Conservation (phyloP, 306 rosid species). For the Cucurbita ficifolia region DNA sequence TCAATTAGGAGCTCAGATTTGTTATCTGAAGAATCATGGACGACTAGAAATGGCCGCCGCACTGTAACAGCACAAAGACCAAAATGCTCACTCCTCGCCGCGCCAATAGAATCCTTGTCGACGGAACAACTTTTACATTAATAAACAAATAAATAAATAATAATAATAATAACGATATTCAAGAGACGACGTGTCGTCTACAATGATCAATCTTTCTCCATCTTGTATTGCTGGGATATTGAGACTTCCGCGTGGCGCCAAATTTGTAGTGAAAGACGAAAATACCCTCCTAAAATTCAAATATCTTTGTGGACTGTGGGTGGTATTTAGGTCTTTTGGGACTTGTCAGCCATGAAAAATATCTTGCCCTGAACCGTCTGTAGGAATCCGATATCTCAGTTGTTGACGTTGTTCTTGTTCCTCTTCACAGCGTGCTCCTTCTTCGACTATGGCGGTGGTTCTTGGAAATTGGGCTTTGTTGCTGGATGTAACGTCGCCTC, state of each 20-base stretch:
- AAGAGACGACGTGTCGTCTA: conserved; percentile 9
- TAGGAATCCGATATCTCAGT: conserved; percentile 2
- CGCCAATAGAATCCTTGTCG: neutral
- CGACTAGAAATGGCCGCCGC: neutral
- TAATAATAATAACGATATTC: neutral
- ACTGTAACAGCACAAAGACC: neutral
- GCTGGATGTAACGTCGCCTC: conserved; percentile 44
- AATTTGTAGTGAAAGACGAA: neutral
- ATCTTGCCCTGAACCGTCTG: neutral
- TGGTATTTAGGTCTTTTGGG: neutral
- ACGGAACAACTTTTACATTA: neutral
- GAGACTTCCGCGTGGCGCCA: conserved; percentile 2
- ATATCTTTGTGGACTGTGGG: neutral
- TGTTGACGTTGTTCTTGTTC: neutral
- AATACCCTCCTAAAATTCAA: neutral
- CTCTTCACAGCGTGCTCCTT: neutral
- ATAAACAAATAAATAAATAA: neutral
- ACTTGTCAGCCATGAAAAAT: neutral
- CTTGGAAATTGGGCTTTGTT: conserved; percentile 56
- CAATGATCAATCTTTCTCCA: neutral
- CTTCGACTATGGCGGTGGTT: conserved; percentile 44
- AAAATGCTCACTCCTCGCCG: neutral
- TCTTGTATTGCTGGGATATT: neutral
- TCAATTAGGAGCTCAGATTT: neutral
- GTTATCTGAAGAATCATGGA: neutral